Evolutionary conservation across 768 basidiomycete genomes (phyloP), one percentile per base, ranked within the genome.

Genomic region (Multifurca ochricompacta): DNA sequence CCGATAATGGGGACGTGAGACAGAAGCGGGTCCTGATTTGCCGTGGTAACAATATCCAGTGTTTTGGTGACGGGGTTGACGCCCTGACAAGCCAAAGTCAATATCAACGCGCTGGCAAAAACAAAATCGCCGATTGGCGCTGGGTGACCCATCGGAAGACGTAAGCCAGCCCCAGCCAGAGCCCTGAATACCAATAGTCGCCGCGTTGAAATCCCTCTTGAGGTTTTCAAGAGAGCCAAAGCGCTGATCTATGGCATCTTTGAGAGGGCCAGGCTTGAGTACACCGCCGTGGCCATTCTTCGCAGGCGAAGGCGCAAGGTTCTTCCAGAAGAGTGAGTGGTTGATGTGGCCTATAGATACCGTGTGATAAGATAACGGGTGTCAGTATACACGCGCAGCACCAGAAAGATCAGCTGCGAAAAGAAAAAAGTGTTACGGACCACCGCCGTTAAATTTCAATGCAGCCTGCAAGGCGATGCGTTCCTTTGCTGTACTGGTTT

Each of bases 151-250:
- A 39, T 39, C 27, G 14, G 53, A 14, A 35, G 13, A 82, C 87
- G 65, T 65, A 92, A 96, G 77, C 94, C 93, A 97, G 58, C 91
- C 93, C 93, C 94, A 96, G 36, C 92, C 93, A 48, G 86, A 89
- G 25, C 93, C 94, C 67, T 96, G 94, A 55, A 97, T 90, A 31
- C 71, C 89, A 37, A 83, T 82, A 40, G 92, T 91, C 39, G 84
- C 77, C 32, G 87, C 71, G 70, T 95, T 97, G 71, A 96, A 85
- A 66, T 91, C 79, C 64, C 80, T 82, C 72, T 82, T 82, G 62
- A 96, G 66, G 48, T 69, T 73, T 0, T 93, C 89, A 58, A 91
- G 61, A 54, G 76, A 73, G 50, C 90, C 91, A 62, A 84, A 97
- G 31, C 74, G 67, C 19, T 72, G 62, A 6, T 68, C 66, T 63